Evolutionary conservation across 345 rosid species (phyloP), one percentile per base, ranked within the genome.

Genomic region (Hirschfeldia incana): DNA sequence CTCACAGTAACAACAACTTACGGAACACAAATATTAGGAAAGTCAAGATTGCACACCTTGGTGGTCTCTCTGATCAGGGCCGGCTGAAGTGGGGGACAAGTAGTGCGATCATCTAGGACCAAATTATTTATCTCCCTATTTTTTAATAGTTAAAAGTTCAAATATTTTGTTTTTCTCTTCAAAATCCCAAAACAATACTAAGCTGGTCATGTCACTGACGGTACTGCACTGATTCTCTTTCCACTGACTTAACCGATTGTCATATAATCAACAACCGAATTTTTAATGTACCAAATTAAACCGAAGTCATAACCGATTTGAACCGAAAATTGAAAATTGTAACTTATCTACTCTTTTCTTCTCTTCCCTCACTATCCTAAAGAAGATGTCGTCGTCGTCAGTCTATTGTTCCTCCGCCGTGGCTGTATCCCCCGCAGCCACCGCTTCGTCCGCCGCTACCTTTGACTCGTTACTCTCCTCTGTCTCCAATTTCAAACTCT

Each of bases 401-500:
- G 71, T 67, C 10, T 80, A 57, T 58, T 70, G 76, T 42, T 11
- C 76, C 67, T 75, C 79, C 62, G 76, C 76, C 63, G 79, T 69
- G 1, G 60, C 83, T 1, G 83, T 75, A 6, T 37, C 72, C 36
- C 78, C 70, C 71, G 65, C 46, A 30, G 27, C 72, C 21, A 21
- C 21, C 21, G 39, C 76, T 68, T 68, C 69, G 36, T 76, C 80
- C 9, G 33, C 78, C 62, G 13, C 57, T 5, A 2, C 66, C 4
- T 73, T 49, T 0, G 64, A 75, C 0, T 72, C 67, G 0, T n/a
- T 75, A 11, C 0, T 62, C 67, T 37, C 72, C 36, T 68, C 8
- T 57, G 69, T 28, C 80, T 71, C 77, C 80, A 79, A 51, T 71
- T 8, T 73, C 68, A 78, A 69, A 32, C 61, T 76, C 85, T 62